Evolutionary conservation across 176 grass and related monocot species (phyloP).

Genomic region (Lolium rigidum): DNA sequence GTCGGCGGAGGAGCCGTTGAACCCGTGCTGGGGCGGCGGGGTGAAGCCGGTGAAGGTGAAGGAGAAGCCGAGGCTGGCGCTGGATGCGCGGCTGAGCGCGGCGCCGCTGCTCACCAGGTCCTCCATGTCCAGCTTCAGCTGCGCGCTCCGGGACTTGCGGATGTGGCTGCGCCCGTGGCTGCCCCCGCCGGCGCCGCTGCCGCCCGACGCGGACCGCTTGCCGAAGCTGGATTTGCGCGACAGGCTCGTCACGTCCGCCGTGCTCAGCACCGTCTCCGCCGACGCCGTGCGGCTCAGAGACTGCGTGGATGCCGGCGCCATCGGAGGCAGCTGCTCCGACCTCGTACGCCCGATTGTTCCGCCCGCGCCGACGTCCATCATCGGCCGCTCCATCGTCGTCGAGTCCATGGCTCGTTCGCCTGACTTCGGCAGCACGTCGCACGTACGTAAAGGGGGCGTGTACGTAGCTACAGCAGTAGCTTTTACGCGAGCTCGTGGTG

Average conservation of each 20-base stretch:
- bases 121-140: constrained; percentile 78
- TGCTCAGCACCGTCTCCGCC: constrained; percentile 67
- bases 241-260: constrained; percentile 28
- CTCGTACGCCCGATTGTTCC: constrained; percentile 53
- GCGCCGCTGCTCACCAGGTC: constrained; percentile 78
- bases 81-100: constrained; percentile 93
- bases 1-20: constrained; percentile 33
- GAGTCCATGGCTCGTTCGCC: constrained; percentile 15
- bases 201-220: constrained; percentile 46
- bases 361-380: not conserved
- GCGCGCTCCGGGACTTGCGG: constrained; percentile 82
- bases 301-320: constrained; percentile 19
- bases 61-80: constrained; percentile 97
- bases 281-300: constrained; percentile 79
- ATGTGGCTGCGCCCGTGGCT: constrained; percentile 53
- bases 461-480: not conserved
- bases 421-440: not conserved
- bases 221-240: constrained; percentile 70
- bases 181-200: constrained; percentile 39
- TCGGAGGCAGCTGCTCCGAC: constrained; percentile 61
- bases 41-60: constrained; percentile 98
- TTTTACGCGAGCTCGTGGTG: constrained; percentile 28
- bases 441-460: not conserved
- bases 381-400: constrained; percentile 35
- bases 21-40: constrained; percentile 61